A percentile compares a stretch with the other conserved stretches of the same genome.
These are phyloP conservation scores for Solanum chaucha DNA, from an alignment of 257 asterid species.

Conservation along the genomic window DNA sequence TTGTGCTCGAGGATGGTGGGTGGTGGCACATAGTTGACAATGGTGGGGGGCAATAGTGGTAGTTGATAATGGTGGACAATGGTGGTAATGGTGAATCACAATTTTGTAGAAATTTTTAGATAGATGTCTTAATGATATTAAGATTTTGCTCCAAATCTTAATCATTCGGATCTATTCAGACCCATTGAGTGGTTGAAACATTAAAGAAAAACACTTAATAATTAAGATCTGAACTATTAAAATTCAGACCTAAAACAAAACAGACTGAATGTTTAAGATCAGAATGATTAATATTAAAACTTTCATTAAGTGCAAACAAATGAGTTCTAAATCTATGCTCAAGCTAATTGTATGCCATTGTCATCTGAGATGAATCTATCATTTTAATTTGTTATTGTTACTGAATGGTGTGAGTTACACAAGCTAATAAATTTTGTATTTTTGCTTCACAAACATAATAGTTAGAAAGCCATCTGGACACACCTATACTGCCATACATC, in stretches of 20 bases:
- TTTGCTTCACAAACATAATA: background rate
- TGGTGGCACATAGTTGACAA: background rate
- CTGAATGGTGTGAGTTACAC: background rate
- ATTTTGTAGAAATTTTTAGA: background rate
- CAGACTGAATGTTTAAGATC: background rate
- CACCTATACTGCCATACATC: background rate
- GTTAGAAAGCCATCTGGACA: background rate
- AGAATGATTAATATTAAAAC: background rate
- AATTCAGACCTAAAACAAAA: background rate
- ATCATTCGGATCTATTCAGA: background rate
- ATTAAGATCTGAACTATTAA: background rate
- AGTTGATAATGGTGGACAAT: background rate
- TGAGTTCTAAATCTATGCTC: background rate
- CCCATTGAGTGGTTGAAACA: background rate
- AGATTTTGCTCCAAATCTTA: background rate
- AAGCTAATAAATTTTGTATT: background rate
- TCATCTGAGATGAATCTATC: background rate
- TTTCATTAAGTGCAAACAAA: background rate
- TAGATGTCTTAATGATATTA: background rate
- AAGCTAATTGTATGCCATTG: background rate
- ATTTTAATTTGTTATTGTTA: background rate
- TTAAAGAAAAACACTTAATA: background rate
- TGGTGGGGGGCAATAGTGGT: background rate
- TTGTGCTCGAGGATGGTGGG: background rate
- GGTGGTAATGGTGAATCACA: background rate